phyloP scores from a whole-genome alignment of 768 basidiomycete genomes.

The Galerina sulciceps region DNA sequence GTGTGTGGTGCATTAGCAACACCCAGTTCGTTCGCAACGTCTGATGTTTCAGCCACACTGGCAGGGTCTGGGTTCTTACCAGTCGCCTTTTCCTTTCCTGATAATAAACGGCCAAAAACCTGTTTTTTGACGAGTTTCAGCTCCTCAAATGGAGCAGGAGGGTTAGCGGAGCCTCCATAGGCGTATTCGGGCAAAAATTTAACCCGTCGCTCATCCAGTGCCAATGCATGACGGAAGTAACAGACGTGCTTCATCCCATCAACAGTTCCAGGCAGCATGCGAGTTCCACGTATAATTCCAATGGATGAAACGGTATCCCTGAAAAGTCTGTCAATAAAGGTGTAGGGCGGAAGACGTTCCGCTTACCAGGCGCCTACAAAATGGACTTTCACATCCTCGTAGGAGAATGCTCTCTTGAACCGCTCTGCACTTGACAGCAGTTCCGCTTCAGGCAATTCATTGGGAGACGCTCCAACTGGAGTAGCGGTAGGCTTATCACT shows the following conservation, averaged over 20 bases:
- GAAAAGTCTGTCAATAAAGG: neutral
- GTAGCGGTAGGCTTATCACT: slow-evolving; percentile 4
- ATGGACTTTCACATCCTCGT: slow-evolving; percentile 37
- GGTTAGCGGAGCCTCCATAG: slow-evolving; percentile 14
- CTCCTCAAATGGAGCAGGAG: neutral
- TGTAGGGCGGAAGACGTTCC: neutral
- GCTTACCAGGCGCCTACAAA: slow-evolving; percentile 49
- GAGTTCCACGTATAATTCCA: slow-evolving; percentile 34
- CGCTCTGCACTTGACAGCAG: slow-evolving; percentile 1
- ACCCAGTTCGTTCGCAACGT: too few relatives aligned
- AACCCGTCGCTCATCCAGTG: slow-evolving; percentile 50
- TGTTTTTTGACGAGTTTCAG: too few relatives aligned
- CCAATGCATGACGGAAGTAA: slow-evolving; percentile 50
- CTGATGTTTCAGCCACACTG: too few relatives aligned
- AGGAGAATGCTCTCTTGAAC: slow-evolving; percentile 24
- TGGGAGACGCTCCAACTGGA: neutral
- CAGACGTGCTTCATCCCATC: slow-evolving; percentile 34
- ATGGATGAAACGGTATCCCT: slow-evolving; percentile 56
- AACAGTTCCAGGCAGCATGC: slow-evolving; percentile 35
- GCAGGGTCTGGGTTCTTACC: too few relatives aligned
- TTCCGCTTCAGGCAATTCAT: neutral
- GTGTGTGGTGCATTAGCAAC: too few relatives aligned
- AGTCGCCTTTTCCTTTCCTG: too few relatives aligned
- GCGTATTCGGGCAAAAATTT: slow-evolving; percentile 50
- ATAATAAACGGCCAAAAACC: too few relatives aligned